Evolutionary conservation across 495 filamentous ascomycete species (phyloP).

Genomic region (Terfezia claveryi): DNA sequence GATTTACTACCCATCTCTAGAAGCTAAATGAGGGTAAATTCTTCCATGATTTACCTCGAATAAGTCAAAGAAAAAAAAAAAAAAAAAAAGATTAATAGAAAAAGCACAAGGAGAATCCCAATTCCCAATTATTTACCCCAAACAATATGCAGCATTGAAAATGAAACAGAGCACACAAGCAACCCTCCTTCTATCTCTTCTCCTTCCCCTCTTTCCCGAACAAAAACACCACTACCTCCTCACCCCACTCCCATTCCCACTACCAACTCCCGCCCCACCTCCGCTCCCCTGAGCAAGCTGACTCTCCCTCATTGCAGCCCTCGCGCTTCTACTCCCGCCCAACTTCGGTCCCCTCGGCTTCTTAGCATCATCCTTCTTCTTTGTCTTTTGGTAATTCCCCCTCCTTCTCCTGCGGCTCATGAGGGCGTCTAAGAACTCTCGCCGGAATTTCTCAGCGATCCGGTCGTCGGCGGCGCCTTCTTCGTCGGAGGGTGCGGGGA

Average conservation of each 20-base stretch:
- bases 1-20: no score
- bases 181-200: no score
- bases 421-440: conserved; percentile 68
- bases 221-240: not conserved
- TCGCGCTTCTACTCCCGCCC: conserved; percentile 67
- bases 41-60: no score
- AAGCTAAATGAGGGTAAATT: no score
- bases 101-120: no score
- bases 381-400: conserved; percentile 23
- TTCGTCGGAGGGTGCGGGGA: conserved; percentile 20
- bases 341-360: conserved; percentile 57
- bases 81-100: no score
- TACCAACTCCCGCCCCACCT: not conserved
- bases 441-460: conserved; percentile 73
- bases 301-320: conserved; percentile 69
- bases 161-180: no score
- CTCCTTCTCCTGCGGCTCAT: conserved; percentile 41
- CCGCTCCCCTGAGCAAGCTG: conserved; percentile 9
- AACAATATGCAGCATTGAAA: no score
- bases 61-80: no score
- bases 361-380: conserved; percentile 28
- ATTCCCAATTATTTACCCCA: no score
- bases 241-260: conserved; percentile 7
- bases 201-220: no score
- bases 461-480: conserved; percentile 63